Percentiles rank a stretch among this genome's conserved stretches.
Conservation (phyloP, 176 grass and related monocot genomes). For the Oryza nivara region DNA sequence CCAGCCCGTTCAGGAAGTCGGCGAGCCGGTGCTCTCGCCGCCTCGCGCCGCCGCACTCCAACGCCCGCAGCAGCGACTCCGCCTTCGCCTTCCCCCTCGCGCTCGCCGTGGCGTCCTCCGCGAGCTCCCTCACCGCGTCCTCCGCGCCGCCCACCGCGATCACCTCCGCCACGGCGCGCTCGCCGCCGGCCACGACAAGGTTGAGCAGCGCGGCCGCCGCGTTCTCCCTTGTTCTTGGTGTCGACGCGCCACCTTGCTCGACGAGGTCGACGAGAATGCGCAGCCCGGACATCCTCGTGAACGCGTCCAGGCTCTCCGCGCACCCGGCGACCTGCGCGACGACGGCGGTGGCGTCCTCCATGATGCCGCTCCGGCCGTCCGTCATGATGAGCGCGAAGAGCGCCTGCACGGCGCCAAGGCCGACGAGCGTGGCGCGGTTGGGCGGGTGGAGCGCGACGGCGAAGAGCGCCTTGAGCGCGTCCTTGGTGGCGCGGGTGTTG, state of each 20-base stretch:
- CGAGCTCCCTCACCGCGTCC: constrained; percentile 57
- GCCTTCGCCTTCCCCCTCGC: constrained; percentile 79
- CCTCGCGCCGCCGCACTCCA: constrained; percentile 40
- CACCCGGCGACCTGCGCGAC: constrained; percentile 90
- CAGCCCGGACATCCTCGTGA: constrained; percentile 64
- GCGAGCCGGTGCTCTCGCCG: constrained; percentile 44
- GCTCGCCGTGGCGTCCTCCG: constrained; percentile 45
- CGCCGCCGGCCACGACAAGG: constrained; percentile 75
- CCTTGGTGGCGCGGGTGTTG: constrained; percentile 72
- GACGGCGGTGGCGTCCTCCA: constrained; percentile 90
- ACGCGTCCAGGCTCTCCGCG: constrained; percentile 71
- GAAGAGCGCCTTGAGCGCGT: constrained; percentile 91
- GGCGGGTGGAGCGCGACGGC: constrained; percentile 67
- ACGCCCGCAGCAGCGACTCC: constrained; percentile 56
- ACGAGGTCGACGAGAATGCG: constrained; percentile 74
- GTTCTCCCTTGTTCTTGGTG: constrained; percentile 67
- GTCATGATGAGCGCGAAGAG: constrained; percentile 75
- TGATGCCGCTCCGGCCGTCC: constrained; percentile 60
- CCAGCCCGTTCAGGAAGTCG: constrained; percentile 52
- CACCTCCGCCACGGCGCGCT: constrained; percentile 53
- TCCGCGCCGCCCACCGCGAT: constrained; percentile 56
- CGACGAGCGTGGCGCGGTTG: constrained; percentile 59
- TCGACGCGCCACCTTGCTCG: constrained; percentile 42
- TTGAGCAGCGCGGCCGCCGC: constrained; percentile 78
- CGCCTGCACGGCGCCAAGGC: constrained; percentile 55